Conservation (phyloP, 768 basidiomycete species). For the Russula earlei region DNA sequence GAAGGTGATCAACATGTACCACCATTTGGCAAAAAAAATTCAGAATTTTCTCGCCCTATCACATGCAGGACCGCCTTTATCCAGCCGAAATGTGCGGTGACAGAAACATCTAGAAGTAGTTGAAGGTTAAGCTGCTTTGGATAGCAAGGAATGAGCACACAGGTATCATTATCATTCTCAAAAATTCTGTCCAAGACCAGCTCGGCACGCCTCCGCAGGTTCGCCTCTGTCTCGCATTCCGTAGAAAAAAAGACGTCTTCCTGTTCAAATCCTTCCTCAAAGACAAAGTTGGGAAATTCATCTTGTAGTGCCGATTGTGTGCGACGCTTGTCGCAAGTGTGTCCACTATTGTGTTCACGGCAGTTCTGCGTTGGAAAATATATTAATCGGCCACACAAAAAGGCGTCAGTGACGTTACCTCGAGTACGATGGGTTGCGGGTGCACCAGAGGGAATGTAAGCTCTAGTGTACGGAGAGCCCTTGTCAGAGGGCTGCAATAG, state of each 20-base stretch:
- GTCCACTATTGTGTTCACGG: conserved; percentile 14
- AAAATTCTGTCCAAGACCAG: conserved; percentile 17
- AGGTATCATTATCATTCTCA: conserved; percentile 8
- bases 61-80: conserved; percentile 10
- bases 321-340: conserved; percentile 18
- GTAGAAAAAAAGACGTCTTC: conserved; percentile 14
- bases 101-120: conserved; percentile 10
- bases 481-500: conserved; percentile 16
- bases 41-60: conserved; percentile 11
- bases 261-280: conserved; percentile 19
- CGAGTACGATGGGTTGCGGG: conserved; percentile 13
- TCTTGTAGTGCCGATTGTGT: conserved; percentile 9
- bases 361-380: conserved; percentile 1
- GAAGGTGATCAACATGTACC: conserved; percentile 3
- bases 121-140: too few species aligned
- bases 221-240: conserved; percentile 3
- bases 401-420: conserved; percentile 3
- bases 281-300: conserved; percentile 14
- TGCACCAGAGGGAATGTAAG: conserved; percentile 12
- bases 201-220: conserved; percentile 9
- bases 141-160: conserved; percentile 1
- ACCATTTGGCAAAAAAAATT: conserved; percentile 14
- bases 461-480: conserved; percentile 16
- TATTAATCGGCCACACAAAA: background rate
- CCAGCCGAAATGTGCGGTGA: conserved; percentile 17